Percentiles rank a stretch among this genome's conserved stretches.
Evolutionary conservation across 2,329 filamentous ascomycete species (phyloP).

Genomic region (Delphinella strobiligena): DNA sequence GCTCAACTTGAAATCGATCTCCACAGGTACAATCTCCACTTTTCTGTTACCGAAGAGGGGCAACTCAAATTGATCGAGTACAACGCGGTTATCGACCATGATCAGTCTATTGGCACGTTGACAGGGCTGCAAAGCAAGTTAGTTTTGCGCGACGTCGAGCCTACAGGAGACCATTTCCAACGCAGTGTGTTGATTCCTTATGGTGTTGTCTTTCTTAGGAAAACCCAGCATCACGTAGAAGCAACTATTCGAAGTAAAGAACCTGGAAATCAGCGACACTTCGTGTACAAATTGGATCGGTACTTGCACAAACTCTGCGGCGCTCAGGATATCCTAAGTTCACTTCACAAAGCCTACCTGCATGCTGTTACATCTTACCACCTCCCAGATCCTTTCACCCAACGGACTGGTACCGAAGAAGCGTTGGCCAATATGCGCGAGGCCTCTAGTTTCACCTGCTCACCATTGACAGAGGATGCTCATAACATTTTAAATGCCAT

Average conservation of each 20-base stretch:
- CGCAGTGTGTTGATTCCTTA: constrained; percentile 45
- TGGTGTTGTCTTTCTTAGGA: constrained; percentile 23
- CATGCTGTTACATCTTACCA: constrained; percentile 51
- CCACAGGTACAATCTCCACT: constrained; percentile 13
- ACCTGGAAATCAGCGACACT: constrained; percentile 34
- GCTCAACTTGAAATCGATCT: constrained; percentile 14
- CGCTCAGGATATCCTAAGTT: constrained; percentile 34
- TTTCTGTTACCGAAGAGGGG: constrained; percentile 10
- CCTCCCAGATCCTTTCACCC: constrained; percentile 46
- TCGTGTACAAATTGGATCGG: constrained; percentile 42
- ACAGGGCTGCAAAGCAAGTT: constrained; percentile 49
- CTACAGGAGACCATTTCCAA: constrained; percentile 12
- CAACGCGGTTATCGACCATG: constrained; percentile 24
- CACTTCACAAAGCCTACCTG: constrained; percentile 43
- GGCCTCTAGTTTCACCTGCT: constrained; percentile 14
- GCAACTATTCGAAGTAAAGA: no score
- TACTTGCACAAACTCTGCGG: constrained; percentile 44
- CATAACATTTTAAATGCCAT: constrained; percentile 17
- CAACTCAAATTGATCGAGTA: constrained; percentile 13
- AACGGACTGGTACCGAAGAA: constrained; percentile 50
- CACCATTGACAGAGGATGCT: constrained; percentile 11
- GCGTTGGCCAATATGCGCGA: constrained; percentile 15
- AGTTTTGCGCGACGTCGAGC: constrained; percentile 39
- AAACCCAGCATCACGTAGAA: neutral
- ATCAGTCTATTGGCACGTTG: constrained; percentile 49